Evolutionary conservation across 2,329 filamentous ascomycete species (phyloP).

Genomic region (Xylariaceae sp.): DNA sequence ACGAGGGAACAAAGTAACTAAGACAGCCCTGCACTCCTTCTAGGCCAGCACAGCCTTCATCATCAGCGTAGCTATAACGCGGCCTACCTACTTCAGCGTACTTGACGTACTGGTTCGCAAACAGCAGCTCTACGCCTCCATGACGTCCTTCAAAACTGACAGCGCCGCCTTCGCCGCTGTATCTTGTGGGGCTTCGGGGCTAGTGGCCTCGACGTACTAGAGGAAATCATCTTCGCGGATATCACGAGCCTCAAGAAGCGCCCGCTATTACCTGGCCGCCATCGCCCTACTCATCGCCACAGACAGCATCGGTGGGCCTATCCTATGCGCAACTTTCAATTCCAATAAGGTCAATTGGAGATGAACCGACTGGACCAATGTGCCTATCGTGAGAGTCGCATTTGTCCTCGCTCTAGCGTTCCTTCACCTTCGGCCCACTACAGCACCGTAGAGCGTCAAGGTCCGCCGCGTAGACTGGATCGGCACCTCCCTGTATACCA

Average conservation of each 20-base stretch:
- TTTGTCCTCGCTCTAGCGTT: no score
- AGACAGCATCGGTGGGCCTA: no score
- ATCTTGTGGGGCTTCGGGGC: conserved; percentile 31
- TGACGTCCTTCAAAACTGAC: conserved; percentile 48
- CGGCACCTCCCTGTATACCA: no score
- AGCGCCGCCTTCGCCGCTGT: conserved; percentile 49
- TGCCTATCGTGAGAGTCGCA: no score
- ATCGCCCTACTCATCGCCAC: no score
- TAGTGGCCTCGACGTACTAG: conserved; percentile 14
- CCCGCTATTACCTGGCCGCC: neutral
- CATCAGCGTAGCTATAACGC: conserved; percentile 29
- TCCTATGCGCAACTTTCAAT: no score
- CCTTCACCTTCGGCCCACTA: no score
- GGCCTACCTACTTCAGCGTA: conserved; percentile 33
- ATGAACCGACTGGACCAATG: no score
- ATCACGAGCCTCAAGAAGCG: conserved; percentile 19
- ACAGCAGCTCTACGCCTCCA: conserved; percentile 34
- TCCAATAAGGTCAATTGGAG: no score
- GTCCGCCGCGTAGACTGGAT: no score
- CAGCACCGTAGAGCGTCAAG: no score
- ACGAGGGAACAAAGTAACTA: no score
- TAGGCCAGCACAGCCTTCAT: conserved; percentile 43
- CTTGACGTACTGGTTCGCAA: conserved; percentile 42
- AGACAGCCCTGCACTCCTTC: conserved; percentile 39
- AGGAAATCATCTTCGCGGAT: conserved; percentile 13